Evolutionary conservation across 306 rosid species (phyloP), one percentile per base, ranked within the genome.

Genomic region (Vachellia pachyceras): DNA sequence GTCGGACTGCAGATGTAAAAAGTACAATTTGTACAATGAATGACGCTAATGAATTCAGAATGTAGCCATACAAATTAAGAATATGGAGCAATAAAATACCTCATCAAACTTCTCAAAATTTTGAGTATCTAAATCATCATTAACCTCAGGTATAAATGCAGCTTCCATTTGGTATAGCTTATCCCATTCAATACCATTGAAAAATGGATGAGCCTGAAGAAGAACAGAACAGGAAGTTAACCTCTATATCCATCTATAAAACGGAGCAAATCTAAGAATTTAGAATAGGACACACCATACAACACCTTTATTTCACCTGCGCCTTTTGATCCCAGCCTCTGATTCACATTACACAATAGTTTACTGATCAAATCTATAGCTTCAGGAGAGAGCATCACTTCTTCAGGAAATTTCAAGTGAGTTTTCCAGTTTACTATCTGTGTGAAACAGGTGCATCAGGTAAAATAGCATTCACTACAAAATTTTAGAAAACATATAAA

Each of bases 81-180:
- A 76, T 42, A 29, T 77, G 45, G 69, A 76, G 82, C 61, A 37
- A 13, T 65, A 42, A 77, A 44, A 73, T 91, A 95, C 99, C 96
- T 95, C 99, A 37, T 95, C 99, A 70, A 95, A 95, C 90, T 93
- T 92, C 72, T 95, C 99, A 82, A 95, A 95, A 86, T 95, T 95
- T 87, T 93, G 99, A 65, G 99, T 93, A 79, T 95, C 99, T 83
- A 95, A 88, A 72, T 95, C 98, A 82, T 93, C 94, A 37, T 93
- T 93, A 78, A 95, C 99, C 86, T 95, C 97, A 0, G 99, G 99
- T 77, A 89, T 84, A 85, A 93, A 95, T 75, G 97, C 99, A 85
- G 98, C 99, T 66, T 95, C 99, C 90, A 93, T 90, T 49, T 90
- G 93, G 82, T 95, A 93, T 74, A 95, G 84, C 75, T 82, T 92